These are phyloP conservation scores for Terfezia boudieri DNA, from an alignment of 495 filamentous ascomycete species.

Conservation along the genomic window DNA sequence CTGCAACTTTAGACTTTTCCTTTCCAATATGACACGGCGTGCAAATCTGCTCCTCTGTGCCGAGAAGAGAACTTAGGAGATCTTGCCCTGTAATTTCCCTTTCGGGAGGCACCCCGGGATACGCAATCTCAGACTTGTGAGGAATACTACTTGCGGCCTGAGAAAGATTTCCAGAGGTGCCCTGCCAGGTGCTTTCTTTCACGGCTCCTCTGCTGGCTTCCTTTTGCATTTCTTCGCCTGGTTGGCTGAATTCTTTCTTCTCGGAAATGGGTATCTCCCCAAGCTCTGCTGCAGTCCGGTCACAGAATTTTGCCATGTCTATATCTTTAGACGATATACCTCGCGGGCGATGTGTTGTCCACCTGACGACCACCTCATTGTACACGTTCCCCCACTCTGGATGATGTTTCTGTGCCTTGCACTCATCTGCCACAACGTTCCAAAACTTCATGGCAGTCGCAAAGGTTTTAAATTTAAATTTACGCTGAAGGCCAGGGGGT, in stretches of 20 bases:
- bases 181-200: too few species aligned
- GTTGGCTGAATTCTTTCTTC: too few species aligned
- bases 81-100: background rate
- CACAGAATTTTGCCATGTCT: background rate
- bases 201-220: too few species aligned
- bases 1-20: background rate
- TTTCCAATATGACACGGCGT: background rate
- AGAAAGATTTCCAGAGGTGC: too few species aligned
- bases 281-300: background rate
- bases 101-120: background rate
- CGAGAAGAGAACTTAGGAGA: background rate
- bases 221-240: too few species aligned
- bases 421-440: slow-evolving; percentile 33
- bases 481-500: background rate
- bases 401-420: slow-evolving; percentile 35
- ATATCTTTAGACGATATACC: background rate
- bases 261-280: background rate
- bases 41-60: background rate
- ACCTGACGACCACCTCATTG: background rate
- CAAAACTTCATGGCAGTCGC: slow-evolving; percentile 28
- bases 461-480: background rate
- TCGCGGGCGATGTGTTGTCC: background rate
- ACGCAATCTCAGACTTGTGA: background rate
- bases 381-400: slow-evolving; percentile 41
- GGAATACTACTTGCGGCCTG: too few species aligned